Evolutionary conservation across 179 eudicot genomes (phyloP), one percentile per base, ranked within the genome.

Genomic region (Corrigiola litoralis): DNA sequence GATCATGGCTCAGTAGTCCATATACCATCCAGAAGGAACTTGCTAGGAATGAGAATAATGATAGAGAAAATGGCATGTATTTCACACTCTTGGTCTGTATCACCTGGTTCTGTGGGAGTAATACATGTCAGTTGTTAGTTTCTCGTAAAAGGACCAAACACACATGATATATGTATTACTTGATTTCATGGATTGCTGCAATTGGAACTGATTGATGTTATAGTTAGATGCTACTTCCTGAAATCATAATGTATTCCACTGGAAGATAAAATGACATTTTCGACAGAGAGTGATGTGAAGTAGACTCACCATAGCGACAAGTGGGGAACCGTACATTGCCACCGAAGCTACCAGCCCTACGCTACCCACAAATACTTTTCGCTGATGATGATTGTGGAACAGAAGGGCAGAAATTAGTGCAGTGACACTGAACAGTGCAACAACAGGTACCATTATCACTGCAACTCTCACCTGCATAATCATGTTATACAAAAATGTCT

Each of bases 51-150:
- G 90, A 85, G 84, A 83, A 89, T 33, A 89, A 64, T 10, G 96
- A 87, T 65, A 87, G 69, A 72, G 75, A 62, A 74, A 89, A 89
- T 9, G 96, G 96, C 94, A 87, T 89, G 69, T 51, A 89, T 58
- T 83, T 84, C 64, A 85, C 90, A 44, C 94, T 89, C 66, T 81
- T 83, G 1, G 94, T 85, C 58, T 78, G 31, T 58, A 89, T 75
- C 45, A 89, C 96, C 72, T 77, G 81, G 56, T 81, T 89, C 96
- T 89, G 88, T 67, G 64, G 61, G 58, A 20, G 61, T 29, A 29
- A 54, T 34, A 49, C 27, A 62, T 25, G 11, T 16, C 7, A 16
- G 29, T 17, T 56, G 63, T 62, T 62, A 60, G 20, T 24, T 17
- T 44, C 38, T 21, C 20, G 52, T 23, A 1, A n/a, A 25, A 46